Conservation (phyloP, 345 rosid genomes). For the Lepidium sativum region DNA sequence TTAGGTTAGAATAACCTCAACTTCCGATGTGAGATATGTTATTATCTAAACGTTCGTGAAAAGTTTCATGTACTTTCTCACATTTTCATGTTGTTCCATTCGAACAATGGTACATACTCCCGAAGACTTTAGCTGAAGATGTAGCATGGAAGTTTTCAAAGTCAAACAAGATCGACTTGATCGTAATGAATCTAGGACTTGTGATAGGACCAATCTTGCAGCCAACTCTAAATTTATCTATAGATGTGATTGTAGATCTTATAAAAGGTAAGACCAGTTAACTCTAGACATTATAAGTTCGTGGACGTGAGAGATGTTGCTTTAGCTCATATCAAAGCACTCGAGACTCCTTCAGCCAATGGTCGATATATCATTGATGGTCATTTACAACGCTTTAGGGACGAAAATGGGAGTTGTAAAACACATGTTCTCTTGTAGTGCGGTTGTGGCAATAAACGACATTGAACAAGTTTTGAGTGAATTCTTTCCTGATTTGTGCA, state of each 20-base stretch:
- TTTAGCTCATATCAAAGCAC: constrained; percentile 39
- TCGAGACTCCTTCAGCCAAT: constrained; percentile 34
- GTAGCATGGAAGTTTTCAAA: constrained; percentile 36
- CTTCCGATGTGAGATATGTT: too few species aligned
- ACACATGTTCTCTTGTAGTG: constrained; percentile 27
- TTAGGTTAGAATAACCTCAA: too few species aligned
- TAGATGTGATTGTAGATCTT: constrained; percentile 12
- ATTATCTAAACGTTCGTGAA: too few species aligned
- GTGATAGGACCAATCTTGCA: constrained; percentile 37
- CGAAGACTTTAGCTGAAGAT: constrained; percentile 40
- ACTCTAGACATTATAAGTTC: constrained; percentile 10
- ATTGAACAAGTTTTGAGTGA: constrained; percentile 6
- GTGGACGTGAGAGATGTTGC: constrained; percentile 51
- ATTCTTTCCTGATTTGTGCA: constrained; percentile 5
- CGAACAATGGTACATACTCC: constrained; percentile 35
- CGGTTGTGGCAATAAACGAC: background rate
- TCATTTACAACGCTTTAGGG: constrained; percentile 31
- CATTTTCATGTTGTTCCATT: background rate
- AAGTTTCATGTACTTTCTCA: background rate
- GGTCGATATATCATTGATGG: constrained; percentile 37
- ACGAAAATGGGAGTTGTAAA: constrained; percentile 38
- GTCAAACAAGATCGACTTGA: constrained; percentile 33
- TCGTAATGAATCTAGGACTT: constrained; percentile 30
- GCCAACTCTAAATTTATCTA: constrained; percentile 23
- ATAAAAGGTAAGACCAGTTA: constrained; percentile 23